Conservation (phyloP, 768 basidiomycete genomes). For the Cystobasidium onofrii region DNA sequence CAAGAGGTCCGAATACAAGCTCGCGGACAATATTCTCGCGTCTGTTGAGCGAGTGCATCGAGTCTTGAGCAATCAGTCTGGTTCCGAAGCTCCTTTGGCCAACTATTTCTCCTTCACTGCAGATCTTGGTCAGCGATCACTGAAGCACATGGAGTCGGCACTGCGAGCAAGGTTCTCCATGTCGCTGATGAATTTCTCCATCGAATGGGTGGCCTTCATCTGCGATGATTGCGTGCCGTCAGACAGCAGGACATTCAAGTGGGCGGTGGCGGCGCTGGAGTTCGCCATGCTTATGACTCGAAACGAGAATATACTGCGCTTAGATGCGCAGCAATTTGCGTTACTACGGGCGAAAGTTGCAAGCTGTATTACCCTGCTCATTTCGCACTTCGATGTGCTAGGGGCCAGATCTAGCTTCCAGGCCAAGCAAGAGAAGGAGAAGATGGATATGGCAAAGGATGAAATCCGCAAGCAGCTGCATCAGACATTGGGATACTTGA, state of each 20-base stretch:
- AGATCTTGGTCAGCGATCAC: constrained; percentile 83
- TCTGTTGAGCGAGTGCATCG: constrained; percentile 90
- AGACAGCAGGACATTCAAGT: constrained; percentile 90
- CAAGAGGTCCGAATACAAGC: constrained; percentile 71
- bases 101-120: constrained; percentile 97
- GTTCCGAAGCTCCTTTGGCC: constrained; percentile 53
- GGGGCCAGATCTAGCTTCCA: constrained; percentile 83
- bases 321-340: constrained; percentile 80
- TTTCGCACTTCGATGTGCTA: constrained; percentile 94
- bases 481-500: constrained; percentile 33
- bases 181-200: constrained; percentile 76
- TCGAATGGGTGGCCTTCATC: constrained; percentile 97
- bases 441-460: constrained; percentile 55
- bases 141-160: constrained; percentile 74
- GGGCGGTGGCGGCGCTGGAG: constrained; percentile 93
- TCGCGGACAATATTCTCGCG: constrained; percentile 86
- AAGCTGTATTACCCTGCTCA: constrained; percentile 90
- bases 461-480: constrained; percentile 40
- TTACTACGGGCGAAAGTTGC: constrained; percentile 84
- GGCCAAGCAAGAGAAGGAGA: constrained; percentile 81
- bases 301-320: constrained; percentile 77
- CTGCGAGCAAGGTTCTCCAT: constrained; percentile 65
- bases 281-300: constrained; percentile 81
- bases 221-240: constrained; percentile 95
- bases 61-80: constrained; percentile 40